Base-by-base conservation (phyloP, 148 eudicot genomes). In the Chenopodium album region DNA sequence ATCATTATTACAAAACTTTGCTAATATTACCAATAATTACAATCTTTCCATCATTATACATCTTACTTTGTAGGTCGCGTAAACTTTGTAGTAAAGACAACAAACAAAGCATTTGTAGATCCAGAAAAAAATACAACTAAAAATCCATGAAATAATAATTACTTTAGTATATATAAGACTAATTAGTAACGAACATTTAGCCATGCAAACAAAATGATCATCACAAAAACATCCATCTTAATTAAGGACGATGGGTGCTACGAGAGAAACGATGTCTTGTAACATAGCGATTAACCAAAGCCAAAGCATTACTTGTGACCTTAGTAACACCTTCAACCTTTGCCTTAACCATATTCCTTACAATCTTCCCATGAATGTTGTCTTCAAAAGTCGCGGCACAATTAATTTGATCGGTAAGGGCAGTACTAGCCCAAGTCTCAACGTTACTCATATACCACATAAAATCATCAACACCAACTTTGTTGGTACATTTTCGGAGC, bases 271-370 rank as follows among this genome's bases (percentile, higher is more conserved):
- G 85, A 78, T 80, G 88, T 69, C 89, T 87, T 0, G 88, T 84
- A 22, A 86, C 86, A 71, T 87, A 90, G 65, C 90, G 83, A 78
- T 89, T 86, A 48, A 90, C 83, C 87, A 92, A 74, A 41, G 92
- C 98, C 73, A 94, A 80, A 6, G 94, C 90, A 79, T 87, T 89
- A 85, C 95, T 90, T 71, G 93, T 89, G 17, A 81, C 78, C 23
- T 90, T 86, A 4, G 88, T 86, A 60, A 92, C 89, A 56, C 88
- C 89, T 1, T 78, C 47, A 32, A 93, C 89, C 91, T 74, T 87
- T 14, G 86, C 87, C 73, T 84, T 86, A 12, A 93, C 83, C 1
- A 69, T 83, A 1, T 88, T 80, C 85, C 82, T 90, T 32, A 80
- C 77, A 73, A 82, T 81, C 19, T 88, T 82, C 0, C 91, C 87